These are phyloP conservation scores for Fusarium sterilihyphosum DNA, from an alignment of 2,329 filamentous ascomycete species.

Conservation along the genomic window DNA sequence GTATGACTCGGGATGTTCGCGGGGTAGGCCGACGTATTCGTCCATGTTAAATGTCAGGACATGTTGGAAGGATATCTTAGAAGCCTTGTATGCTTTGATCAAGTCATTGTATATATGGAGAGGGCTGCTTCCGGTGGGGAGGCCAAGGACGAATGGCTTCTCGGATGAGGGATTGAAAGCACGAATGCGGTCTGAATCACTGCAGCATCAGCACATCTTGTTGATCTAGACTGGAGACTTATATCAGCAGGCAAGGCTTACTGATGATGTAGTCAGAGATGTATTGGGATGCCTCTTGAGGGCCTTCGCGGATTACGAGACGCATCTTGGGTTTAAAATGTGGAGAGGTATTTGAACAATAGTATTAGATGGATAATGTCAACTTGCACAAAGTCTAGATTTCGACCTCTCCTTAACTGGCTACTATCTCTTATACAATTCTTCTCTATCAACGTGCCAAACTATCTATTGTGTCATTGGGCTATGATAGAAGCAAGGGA, in stretches of 20 bases:
- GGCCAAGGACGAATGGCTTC: slow-evolving; percentile 6
- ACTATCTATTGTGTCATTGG: neutral
- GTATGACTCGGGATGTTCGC: slow-evolving; percentile 3
- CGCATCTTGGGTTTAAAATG: neutral
- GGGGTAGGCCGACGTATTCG: slow-evolving; percentile 7
- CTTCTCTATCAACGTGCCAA: neutral
- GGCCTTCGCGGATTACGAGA: slow-evolving; percentile 8
- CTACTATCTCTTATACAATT: neutral
- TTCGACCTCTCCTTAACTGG: neutral
- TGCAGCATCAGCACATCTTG: neutral
- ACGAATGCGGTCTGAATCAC: neutral
- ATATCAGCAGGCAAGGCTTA: neutral
- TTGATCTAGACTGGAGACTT: neutral
- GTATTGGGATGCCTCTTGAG: slow-evolving; percentile 6
- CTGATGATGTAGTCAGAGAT: slow-evolving; percentile 17
- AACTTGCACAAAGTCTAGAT: neutral
- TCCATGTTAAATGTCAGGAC: slow-evolving; percentile 16
- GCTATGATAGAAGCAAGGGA: neutral
- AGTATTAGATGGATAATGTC: neutral
- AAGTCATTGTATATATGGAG: slow-evolving; percentile 1
- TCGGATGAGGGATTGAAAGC: neutral
- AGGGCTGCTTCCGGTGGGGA: slow-evolving; percentile 5
- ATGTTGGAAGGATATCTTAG: slow-evolving; percentile 10
- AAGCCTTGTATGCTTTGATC: neutral
- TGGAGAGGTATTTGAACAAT: neutral